phyloP scores from a whole-genome alignment of 163 green algal genomes.

The Coccomyxa subellipsoidea region DNA sequence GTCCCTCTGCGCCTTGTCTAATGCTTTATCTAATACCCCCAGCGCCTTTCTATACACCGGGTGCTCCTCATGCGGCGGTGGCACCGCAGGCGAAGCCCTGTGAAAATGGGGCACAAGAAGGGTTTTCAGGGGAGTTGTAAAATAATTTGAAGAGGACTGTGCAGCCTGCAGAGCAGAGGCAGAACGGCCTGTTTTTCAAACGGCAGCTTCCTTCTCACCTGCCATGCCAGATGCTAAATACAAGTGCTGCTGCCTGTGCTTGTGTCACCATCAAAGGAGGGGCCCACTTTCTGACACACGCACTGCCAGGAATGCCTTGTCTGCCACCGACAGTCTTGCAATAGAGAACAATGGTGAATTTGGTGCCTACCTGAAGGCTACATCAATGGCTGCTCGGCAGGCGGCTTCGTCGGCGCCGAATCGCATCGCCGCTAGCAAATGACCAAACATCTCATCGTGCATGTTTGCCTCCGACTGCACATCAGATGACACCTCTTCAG shows the following conservation, averaged over 20 bases:
- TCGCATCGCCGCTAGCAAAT: constrained; percentile 44
- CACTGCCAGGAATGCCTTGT: too few species aligned
- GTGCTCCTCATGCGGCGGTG: not conserved
- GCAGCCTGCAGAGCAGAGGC: too few species aligned
- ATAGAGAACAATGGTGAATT: too few species aligned
- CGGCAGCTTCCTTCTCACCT: too few species aligned
- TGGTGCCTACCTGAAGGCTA: constrained; percentile 28
- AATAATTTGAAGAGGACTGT: too few species aligned
- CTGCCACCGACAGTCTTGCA: too few species aligned
- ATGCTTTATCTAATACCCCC: not conserved
- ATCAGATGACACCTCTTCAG: not conserved
- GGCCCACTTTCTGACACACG: too few species aligned
- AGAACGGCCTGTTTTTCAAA: too few species aligned
- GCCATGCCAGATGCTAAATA: too few species aligned
- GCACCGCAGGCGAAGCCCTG: not conserved
- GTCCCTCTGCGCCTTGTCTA: not conserved
- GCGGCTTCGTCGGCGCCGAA: constrained; percentile 28
- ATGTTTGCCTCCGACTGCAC: constrained; percentile 36
- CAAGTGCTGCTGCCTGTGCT: too few species aligned
- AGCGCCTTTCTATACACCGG: not conserved
- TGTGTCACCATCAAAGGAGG: too few species aligned
- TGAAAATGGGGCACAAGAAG: not conserved
- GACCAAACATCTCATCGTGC: constrained; percentile 61
- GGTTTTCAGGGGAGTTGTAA: too few species aligned
- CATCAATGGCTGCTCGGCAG: constrained; percentile 24